A percentile compares a stretch with the other conserved stretches of the same genome.
phyloP scores from a whole-genome alignment of 805 yeast species.

The Ogataea angusta region DNA sequence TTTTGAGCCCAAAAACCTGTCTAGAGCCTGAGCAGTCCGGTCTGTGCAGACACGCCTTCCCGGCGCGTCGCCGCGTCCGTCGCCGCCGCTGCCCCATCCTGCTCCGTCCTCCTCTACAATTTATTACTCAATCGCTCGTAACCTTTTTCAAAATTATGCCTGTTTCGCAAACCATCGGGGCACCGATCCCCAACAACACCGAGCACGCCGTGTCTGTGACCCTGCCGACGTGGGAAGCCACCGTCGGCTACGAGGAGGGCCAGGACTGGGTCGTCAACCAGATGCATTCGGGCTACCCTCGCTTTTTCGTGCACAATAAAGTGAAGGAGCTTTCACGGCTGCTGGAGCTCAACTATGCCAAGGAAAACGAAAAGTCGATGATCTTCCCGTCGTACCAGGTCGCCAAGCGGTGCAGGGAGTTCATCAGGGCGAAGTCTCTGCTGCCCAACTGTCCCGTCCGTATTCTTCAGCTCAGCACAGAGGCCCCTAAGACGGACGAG shows the following conservation, averaged over 20 bases:
- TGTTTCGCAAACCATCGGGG: slow-evolving; percentile 57
- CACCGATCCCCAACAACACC: slow-evolving; percentile 83
- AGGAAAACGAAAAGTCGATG: slow-evolving; percentile 71
- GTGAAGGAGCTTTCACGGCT: slow-evolving; percentile 54
- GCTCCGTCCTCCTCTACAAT: too few relatives aligned
- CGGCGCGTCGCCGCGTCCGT: background rate
- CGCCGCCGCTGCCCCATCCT: background rate
- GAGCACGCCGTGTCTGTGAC: slow-evolving; percentile 94
- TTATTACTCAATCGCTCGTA: slow-evolving; percentile 5
- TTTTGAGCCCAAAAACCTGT: too few relatives aligned
- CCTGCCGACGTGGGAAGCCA: slow-evolving; percentile 92
- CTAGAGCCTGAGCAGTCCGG: too few relatives aligned
- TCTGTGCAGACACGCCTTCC: too few relatives aligned
- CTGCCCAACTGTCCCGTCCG: slow-evolving; percentile 44
- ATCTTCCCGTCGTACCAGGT: slow-evolving; percentile 73
- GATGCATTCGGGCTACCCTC: slow-evolving; percentile 87
- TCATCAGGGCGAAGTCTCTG: slow-evolving; percentile 48
- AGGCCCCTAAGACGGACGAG: slow-evolving; percentile 56
- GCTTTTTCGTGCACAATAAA: slow-evolving; percentile 68
- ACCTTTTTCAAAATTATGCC: slow-evolving; percentile 11
- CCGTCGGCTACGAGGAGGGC: slow-evolving; percentile 90
- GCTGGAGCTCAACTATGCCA: slow-evolving; percentile 68
- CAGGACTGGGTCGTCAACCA: slow-evolving; percentile 71
- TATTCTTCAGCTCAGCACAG: slow-evolving; percentile 69
- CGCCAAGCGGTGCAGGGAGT: slow-evolving; percentile 84